Evolutionary conservation across 768 basidiomycete species (phyloP).

Genomic region (Agrocybe praecox): DNA sequence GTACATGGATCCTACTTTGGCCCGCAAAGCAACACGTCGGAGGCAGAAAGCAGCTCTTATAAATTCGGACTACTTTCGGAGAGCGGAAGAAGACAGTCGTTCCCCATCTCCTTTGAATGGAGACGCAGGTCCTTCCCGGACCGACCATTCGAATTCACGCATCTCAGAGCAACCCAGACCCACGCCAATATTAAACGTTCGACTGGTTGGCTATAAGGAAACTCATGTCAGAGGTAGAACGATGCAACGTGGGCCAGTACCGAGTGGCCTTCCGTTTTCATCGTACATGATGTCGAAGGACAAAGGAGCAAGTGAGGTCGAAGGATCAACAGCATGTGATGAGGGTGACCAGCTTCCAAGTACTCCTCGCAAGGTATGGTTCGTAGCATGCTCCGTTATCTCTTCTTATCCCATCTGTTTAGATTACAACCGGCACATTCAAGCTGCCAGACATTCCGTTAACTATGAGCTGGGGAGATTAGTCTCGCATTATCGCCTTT

Average conservation of each 20-base stretch:
- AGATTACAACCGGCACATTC: neutral
- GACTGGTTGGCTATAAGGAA: conserved; percentile 28
- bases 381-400: neutral
- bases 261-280: conserved; percentile 4
- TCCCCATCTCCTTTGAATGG: conserved; percentile 10
- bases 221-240: conserved; percentile 19
- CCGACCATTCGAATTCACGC: conserved; percentile 12
- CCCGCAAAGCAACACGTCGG: conserved; percentile 12
- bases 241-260: conserved; percentile 12
- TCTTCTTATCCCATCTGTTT: neutral
- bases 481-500: neutral
- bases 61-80: conserved; percentile 7
- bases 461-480: conserved; percentile 11
- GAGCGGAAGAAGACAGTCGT: conserved; percentile 6
- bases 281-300: neutral
- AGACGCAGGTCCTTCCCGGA: conserved; percentile 10
- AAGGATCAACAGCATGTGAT: neutral
- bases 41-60: conserved; percentile 15
- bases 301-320: neutral
- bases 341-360: neutral
- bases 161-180: conserved; percentile 20
- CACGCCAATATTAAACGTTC: conserved; percentile 31
- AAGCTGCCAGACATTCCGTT: conserved; percentile 2
- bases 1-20: conserved; percentile 18
- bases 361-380: neutral